These are phyloP conservation scores for Naganishia randhawae DNA, from an alignment of 768 basidiomycete genomes.

Conservation along the genomic window DNA sequence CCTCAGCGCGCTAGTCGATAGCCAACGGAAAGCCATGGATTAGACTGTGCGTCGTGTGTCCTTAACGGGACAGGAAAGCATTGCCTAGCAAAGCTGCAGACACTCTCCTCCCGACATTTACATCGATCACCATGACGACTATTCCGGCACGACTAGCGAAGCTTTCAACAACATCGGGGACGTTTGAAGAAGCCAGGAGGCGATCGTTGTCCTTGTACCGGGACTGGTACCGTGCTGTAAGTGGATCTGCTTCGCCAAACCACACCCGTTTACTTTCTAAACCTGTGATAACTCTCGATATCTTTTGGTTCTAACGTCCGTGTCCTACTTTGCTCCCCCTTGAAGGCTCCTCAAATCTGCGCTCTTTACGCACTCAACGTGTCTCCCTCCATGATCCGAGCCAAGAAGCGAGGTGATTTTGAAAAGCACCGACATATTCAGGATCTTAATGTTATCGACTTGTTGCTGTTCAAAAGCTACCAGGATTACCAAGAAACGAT, in stretches of 20 bases:
- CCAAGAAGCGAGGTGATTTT: slow-evolving; percentile 77
- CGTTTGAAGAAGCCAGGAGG: slow-evolving; percentile 60
- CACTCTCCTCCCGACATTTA: neutral
- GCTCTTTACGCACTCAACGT: slow-evolving; percentile 74
- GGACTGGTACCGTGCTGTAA: slow-evolving; percentile 86
- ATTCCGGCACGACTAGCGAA: slow-evolving; percentile 86
- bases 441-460: slow-evolving; percentile 76
- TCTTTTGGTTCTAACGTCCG: too few relatives aligned
- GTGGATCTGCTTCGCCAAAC: slow-evolving; percentile 43
- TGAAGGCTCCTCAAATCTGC: slow-evolving; percentile 88
- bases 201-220: slow-evolving; percentile 77
- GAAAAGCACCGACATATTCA: slow-evolving; percentile 78
- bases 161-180: slow-evolving; percentile 59
- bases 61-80: too few relatives aligned
- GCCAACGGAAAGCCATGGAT: neutral
- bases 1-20: too few relatives aligned
- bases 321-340: neutral
- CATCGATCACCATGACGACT: slow-evolving; percentile 60
- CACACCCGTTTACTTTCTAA: slow-evolving; percentile 7
- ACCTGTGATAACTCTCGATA: too few relatives aligned
- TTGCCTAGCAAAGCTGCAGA: neutral
- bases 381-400: slow-evolving; percentile 71
- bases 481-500: slow-evolving; percentile 91
- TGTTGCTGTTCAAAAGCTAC: slow-evolving; percentile 75
- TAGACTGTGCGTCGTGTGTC: too few relatives aligned